Conservation (phyloP, 192 early-diverging fungal genomes). For the Coemansia sp. region DNA sequence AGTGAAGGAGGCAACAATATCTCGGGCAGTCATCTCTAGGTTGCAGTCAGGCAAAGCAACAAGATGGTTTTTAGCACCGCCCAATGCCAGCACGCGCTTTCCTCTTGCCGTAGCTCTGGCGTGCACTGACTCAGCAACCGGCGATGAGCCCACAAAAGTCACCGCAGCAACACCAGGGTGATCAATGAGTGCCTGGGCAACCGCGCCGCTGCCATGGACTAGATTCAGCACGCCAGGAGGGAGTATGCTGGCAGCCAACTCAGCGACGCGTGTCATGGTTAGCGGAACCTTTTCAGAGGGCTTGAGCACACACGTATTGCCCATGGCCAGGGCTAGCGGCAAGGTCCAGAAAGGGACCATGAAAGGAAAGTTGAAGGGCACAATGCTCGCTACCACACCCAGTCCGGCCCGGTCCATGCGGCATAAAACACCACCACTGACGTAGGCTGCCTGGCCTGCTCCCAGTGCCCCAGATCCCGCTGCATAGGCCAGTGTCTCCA, state of each 20-base stretch:
- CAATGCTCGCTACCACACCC: constrained; percentile 76
- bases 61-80: constrained; percentile 76
- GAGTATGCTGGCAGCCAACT: constrained; percentile 58
- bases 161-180: constrained; percentile 66
- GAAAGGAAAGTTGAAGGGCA: constrained; percentile 82
- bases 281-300: constrained; percentile 81
- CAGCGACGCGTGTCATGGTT: constrained; percentile 68
- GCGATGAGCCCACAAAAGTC: constrained; percentile 79
- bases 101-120: constrained; percentile 50
- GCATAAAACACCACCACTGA: constrained; percentile 67
- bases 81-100: constrained; percentile 74
- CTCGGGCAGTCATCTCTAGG: constrained; percentile 73
- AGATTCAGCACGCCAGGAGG: constrained; percentile 76
- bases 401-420: constrained; percentile 63
- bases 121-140: constrained; percentile 65
- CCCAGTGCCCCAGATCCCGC: constrained; percentile 63
- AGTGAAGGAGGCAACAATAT: constrained; percentile 72
- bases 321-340: constrained; percentile 67
- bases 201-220: constrained; percentile 59
- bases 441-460: constrained; percentile 62
- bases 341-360: constrained; percentile 86
- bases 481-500: constrained; percentile 79
- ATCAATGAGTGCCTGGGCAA: constrained; percentile 59
- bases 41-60: constrained; percentile 76
- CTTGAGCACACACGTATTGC: constrained; percentile 76